Evolutionary conservation across 2,329 filamentous ascomycete species (phyloP), one percentile per base, ranked within the genome.

Genomic region (Penicillium sp.): DNA sequence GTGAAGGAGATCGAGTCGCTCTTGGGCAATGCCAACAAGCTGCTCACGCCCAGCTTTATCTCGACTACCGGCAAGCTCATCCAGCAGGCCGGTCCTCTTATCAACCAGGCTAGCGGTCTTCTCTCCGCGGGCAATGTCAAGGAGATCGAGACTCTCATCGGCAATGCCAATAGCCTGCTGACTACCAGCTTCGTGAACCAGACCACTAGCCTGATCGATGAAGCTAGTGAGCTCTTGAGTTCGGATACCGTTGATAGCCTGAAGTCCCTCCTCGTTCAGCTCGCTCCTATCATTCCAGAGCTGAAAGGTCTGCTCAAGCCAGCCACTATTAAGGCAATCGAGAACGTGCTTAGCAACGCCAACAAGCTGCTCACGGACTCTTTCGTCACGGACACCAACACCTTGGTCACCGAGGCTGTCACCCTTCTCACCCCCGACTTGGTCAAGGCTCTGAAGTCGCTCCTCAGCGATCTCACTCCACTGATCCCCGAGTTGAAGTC

Each of bases 1-100:
- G 77, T 94, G 9, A 83, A 88, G 44, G 93, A 59, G 86, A 90
- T n/a, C 77, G 94, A 9, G 90, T 90, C 0, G 78, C 51, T 62
- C 35, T 27, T 61, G 35, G 44, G n/a, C 36, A 62, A 62, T 25
- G 63, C 57, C 49, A 60, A 62, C 45, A 49, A 55, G 9, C 47
- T 63, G 17, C 54, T 64, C 25, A 63, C 61, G 1, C 39, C 53
- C 1, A 27, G 35, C 25, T 63, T 63, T 19, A 39, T 63, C 7
- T 13, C 44, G 1, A 55, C 61, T 50, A 66, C 61, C n/a, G 42
- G 57, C n/a, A n/a, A n/a, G n/a, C 50, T 67, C 1, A 59, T 67
- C 49, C 39, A 57, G 13, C 53, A 57, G 12, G 65, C 63, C 15
- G 58, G 59, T 9, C 53, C 51, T 4, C 51, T 53, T 15, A 42